Evolutionary conservation across 73 alveolate genomes (phyloP).

Genomic region (Paramecium sonneborni): DNA sequence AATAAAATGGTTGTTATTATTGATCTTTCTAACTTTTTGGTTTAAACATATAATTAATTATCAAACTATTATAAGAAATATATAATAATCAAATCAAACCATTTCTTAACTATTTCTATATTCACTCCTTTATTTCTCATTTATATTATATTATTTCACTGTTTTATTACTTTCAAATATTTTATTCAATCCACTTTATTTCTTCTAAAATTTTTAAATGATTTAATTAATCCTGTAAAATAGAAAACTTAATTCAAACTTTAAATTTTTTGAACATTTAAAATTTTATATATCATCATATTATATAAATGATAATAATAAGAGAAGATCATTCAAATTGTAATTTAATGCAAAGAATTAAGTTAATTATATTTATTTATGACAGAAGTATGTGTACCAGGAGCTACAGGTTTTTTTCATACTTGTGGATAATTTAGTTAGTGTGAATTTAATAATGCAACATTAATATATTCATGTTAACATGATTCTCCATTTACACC

Average conservation of each 20-base stretch:
- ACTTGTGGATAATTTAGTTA: neutral
- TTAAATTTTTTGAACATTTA: neutral
- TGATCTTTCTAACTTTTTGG: conserved; percentile 46
- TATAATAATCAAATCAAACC: neutral
- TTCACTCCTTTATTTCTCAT: neutral
- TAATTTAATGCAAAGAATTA: neutral
- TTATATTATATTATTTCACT: too few species aligned
- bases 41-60: conserved; percentile 29
- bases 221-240: neutral
- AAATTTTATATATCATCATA: too few species aligned
- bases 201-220: too few species aligned
- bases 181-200: too few species aligned
- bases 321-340: neutral
- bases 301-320: neutral
- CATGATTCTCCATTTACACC: neutral
- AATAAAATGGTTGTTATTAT: conserved; percentile 53
- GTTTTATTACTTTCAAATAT: too few species aligned
- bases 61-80: neutral
- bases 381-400: conserved; percentile 15
- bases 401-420: conserved; percentile 19
- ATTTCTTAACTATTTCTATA: neutral
- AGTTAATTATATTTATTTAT: neutral
- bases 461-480: neutral
- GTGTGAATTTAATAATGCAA: neutral
- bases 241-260: neutral